Evolutionary conservation across 345 rosid species (phyloP).

Genomic region (Pugionium dolabratum): DNA sequence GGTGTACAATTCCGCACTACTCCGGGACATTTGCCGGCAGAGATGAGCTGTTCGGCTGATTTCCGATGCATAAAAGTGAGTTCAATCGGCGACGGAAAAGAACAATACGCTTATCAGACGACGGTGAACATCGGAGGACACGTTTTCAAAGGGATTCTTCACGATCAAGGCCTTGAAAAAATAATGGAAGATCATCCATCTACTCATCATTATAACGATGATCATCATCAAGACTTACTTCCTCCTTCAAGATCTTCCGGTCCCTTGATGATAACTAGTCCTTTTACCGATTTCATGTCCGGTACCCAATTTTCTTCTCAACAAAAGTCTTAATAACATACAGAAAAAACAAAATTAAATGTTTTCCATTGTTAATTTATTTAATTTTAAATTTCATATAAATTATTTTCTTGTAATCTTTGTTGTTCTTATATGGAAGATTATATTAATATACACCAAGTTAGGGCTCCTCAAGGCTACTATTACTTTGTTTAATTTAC

Average conservation of each 20-base stretch:
- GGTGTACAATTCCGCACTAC: slow-evolving; percentile 46
- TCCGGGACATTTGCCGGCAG: slow-evolving; percentile 50
- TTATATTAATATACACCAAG: too few relatives aligned
- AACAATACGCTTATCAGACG: slow-evolving; percentile 50
- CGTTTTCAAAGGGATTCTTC: slow-evolving; percentile 63
- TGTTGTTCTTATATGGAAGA: background rate
- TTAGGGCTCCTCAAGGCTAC: slow-evolving; percentile 9
- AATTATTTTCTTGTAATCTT: background rate
- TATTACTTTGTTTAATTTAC: background rate
- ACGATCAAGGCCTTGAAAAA: slow-evolving; percentile 57
- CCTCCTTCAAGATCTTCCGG: slow-evolving; percentile 46
- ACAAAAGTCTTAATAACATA: slow-evolving; percentile 25
- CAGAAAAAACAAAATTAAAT: background rate
- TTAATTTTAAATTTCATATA: background rate
- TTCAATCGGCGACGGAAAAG: slow-evolving; percentile 44
- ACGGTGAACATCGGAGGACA: slow-evolving; percentile 57
- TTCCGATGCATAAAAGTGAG: slow-evolving; percentile 59
- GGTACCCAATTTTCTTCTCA: slow-evolving; percentile 52
- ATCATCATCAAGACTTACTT: slow-evolving; percentile 40
- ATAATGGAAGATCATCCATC: slow-evolving; percentile 29
- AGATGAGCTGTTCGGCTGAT: slow-evolving; percentile 46
- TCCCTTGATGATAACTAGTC: slow-evolving; percentile 37
- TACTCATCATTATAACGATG: slow-evolving; percentile 7
- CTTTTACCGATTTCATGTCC: slow-evolving; percentile 53
- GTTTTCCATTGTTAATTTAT: background rate